These are phyloP conservation scores for Myrmaecium sp. DNA, from an alignment of 2,329 filamentous ascomycete species.

Conservation along the genomic window DNA sequence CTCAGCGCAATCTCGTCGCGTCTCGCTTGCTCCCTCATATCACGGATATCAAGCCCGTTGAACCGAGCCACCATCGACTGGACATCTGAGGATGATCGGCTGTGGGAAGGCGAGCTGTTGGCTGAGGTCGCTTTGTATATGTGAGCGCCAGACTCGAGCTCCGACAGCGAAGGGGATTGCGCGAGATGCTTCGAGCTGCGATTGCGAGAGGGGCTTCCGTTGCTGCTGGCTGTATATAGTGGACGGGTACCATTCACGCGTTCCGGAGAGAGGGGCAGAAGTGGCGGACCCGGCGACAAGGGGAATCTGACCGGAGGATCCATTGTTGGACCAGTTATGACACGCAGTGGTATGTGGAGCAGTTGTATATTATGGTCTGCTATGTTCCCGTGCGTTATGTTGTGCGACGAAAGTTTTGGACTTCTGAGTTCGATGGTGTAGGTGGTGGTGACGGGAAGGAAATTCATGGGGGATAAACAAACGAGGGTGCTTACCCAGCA, in stretches of 20 bases:
- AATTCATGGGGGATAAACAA: too few species aligned
- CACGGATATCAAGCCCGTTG: constrained; percentile 44
- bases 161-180: constrained; percentile 15
- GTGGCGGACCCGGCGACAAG: constrained; percentile 38
- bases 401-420: too few species aligned
- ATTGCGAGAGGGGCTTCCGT: constrained; percentile 8
- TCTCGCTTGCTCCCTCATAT: constrained; percentile 26
- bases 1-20: constrained; percentile 26
- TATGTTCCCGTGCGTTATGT: too few species aligned
- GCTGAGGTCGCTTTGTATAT: too few species aligned
- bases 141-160: constrained; percentile 30
- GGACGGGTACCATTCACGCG: constrained; percentile 36
- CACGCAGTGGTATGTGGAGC: too few species aligned
- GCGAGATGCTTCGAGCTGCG: constrained; percentile 7
- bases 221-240: constrained; percentile 9
- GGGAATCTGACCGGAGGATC: constrained; percentile 31
- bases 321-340: too few species aligned
- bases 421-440: too few species aligned
- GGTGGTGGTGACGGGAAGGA: too few species aligned
- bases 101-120: constrained; percentile 10
- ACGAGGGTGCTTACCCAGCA: too few species aligned
- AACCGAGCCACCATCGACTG: constrained; percentile 48
- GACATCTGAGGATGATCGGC: constrained; percentile 21
- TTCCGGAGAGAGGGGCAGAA: constrained; percentile 46
- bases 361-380: too few species aligned